Evolutionary conservation across 805 yeast species (phyloP).

Genomic region (Ogataea ganodermae): DNA sequence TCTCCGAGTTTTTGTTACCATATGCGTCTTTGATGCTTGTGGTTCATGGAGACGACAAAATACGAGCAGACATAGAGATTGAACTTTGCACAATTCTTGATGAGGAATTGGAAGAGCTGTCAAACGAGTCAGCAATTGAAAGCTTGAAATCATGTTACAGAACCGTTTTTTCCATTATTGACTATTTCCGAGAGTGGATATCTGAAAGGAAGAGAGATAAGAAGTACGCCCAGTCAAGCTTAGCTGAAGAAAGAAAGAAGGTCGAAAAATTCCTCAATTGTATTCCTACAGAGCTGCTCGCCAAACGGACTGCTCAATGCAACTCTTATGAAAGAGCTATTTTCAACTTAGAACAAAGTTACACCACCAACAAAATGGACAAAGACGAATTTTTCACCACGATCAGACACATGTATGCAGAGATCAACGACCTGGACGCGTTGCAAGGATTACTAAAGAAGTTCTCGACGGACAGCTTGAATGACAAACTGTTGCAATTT

Average conservation of each 20-base stretch:
- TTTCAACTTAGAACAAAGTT: slow-evolving; percentile 78
- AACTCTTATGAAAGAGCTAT: slow-evolving; percentile 87
- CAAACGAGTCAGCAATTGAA: slow-evolving; percentile 56
- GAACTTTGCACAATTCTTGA: slow-evolving; percentile 67
- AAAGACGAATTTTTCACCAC: slow-evolving; percentile 46
- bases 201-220: slow-evolving; percentile 40
- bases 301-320: slow-evolving; percentile 77
- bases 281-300: slow-evolving; percentile 71
- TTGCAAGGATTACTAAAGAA: slow-evolving; percentile 80
- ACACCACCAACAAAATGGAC: slow-evolving; percentile 41
- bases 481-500: slow-evolving; percentile 77
- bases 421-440: slow-evolving; percentile 86
- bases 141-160: slow-evolving; percentile 66
- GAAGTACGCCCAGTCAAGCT: slow-evolving; percentile 19
- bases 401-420: slow-evolving; percentile 81
- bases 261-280: slow-evolving; percentile 51
- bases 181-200: slow-evolving; percentile 80
- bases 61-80: slow-evolving; percentile 44
- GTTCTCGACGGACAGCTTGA: slow-evolving; percentile 66
- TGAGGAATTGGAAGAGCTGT: slow-evolving; percentile 43
- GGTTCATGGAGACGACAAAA: slow-evolving; percentile 40
- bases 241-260: slow-evolving; percentile 33
- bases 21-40: slow-evolving; percentile 67
- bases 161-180: slow-evolving; percentile 74
- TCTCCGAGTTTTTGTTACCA: slow-evolving; percentile 74